Evolutionary conservation across 23 red algal genomes (phyloP).

Genomic region (Gracilaria domingensis): DNA sequence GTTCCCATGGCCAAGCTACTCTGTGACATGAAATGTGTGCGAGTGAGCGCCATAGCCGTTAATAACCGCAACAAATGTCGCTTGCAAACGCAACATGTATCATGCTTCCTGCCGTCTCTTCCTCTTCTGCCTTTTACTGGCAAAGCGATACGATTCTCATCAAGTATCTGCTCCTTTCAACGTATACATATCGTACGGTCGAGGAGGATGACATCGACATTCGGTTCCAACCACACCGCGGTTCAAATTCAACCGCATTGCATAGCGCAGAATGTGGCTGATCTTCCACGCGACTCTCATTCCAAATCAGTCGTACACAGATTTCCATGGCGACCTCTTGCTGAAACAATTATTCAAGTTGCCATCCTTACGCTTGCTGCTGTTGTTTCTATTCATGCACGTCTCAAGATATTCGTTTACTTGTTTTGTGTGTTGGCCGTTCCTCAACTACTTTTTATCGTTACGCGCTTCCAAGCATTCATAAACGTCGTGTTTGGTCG

Average conservation of each 20-base stretch:
- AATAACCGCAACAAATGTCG: background rate
- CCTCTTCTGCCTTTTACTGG: slow-evolving; percentile 2
- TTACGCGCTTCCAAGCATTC: slow-evolving; percentile 13
- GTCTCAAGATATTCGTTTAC: slow-evolving; percentile 27
- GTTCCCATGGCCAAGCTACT: slow-evolving; percentile 4
- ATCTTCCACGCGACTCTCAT: slow-evolving; percentile 12
- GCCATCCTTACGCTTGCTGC: slow-evolving; percentile 30
- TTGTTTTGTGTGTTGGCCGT: slow-evolving; percentile 36
- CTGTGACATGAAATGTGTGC: slow-evolving; percentile 30
- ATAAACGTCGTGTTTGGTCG: no score
- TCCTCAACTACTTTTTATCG: slow-evolving; percentile 41
- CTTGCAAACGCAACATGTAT: slow-evolving; percentile 2
- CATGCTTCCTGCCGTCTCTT: background rate
- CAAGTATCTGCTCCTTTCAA: background rate
- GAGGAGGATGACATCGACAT: background rate
- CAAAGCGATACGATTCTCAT: slow-evolving; percentile 17
- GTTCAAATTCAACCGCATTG: slow-evolving; percentile 6
- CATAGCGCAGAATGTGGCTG: slow-evolving; percentile 17
- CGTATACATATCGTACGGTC: background rate
- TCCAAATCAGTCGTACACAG: background rate
- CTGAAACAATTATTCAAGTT: slow-evolving; percentile 45
- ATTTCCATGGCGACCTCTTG: slow-evolving; percentile 19
- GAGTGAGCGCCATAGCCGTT: slow-evolving; percentile 4
- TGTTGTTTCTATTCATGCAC: slow-evolving; percentile 30
- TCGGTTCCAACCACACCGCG: background rate